phyloP scores from a whole-genome alignment of 768 basidiomycete genomes.

The Russula sp. region DNA sequence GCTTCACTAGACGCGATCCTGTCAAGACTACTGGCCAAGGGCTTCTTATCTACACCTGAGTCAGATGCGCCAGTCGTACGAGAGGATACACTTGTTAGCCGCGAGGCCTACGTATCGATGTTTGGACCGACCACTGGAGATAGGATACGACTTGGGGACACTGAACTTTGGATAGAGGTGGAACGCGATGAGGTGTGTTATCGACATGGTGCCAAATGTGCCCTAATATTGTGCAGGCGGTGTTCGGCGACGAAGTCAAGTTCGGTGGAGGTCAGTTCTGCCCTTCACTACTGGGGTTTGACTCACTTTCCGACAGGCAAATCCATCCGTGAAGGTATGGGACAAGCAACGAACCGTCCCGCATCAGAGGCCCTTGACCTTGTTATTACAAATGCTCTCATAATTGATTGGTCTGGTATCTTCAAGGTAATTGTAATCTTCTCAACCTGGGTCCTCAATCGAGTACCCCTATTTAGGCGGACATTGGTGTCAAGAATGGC shows the following conservation, averaged over 20 bases:
- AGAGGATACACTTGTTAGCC: conserved; percentile 53
- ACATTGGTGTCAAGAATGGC: conserved; percentile 88
- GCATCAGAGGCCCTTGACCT: conserved; percentile 76
- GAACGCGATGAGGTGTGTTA: conserved; percentile 70
- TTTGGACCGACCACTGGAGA: conserved; percentile 95
- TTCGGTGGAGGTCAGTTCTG: conserved; percentile 79
- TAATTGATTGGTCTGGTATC: conserved; percentile 93
- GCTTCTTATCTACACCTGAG: conserved; percentile 70
- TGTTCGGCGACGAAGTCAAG: conserved; percentile 96
- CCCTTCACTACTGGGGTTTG: not conserved
- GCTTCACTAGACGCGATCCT: conserved; percentile 49
- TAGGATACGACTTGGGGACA: conserved; percentile 84
- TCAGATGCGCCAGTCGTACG: conserved; percentile 55
- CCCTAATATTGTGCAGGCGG: conserved; percentile 48
- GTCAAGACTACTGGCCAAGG: conserved; percentile 48
- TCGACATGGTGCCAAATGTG: not conserved
- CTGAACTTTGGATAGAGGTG: conserved; percentile 85
- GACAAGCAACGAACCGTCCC: conserved; percentile 75
- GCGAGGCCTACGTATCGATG: conserved; percentile 86
- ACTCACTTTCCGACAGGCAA: conserved; percentile 56
- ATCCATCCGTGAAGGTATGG: conserved; percentile 95
- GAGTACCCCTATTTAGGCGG: conserved; percentile 56
- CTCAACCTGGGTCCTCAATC: not conserved
- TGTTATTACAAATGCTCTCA: conserved; percentile 92
- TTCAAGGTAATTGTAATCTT: conserved; percentile 61